Evolutionary conservation across 1,284 basidiomycete species (phyloP).

Genomic region (Cutaneotrichosporon sp.): DNA sequence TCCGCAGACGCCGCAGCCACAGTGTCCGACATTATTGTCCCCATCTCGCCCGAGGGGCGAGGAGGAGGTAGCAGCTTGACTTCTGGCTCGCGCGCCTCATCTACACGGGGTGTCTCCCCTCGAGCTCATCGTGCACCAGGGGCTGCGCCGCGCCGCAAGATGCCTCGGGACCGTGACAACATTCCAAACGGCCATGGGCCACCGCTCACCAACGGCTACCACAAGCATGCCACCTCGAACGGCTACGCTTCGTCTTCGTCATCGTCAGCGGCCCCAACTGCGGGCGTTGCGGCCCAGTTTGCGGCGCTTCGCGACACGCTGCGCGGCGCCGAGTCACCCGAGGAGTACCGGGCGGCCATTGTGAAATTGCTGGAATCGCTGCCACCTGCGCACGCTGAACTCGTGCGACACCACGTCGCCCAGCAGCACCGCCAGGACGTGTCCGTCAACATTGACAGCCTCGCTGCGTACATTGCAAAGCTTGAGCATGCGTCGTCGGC

Average conservation of each 20-base stretch:
- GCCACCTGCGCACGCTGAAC: slow-evolving; percentile 9
- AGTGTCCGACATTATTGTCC: slow-evolving; percentile 5
- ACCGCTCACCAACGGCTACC: background rate
- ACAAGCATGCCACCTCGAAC: background rate
- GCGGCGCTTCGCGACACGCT: slow-evolving; percentile 6
- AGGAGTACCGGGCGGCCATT: slow-evolving; percentile 1
- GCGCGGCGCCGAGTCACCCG: background rate
- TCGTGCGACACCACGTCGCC: slow-evolving; percentile 6
- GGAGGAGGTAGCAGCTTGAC: background rate
- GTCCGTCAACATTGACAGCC: slow-evolving; percentile 13
- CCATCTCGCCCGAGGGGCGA: slow-evolving; percentile 2
- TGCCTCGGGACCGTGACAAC: background rate
- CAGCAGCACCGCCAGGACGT: slow-evolving; percentile 1
- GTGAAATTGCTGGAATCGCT: slow-evolving; percentile 8
- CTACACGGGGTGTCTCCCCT: background rate
- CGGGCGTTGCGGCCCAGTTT: background rate
- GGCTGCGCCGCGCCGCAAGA: slow-evolving; percentile 1
- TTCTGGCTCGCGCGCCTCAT: background rate
- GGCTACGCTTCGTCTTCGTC: background rate
- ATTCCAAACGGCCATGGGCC: background rate
- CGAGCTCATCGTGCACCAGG: background rate
- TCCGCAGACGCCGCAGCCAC: background rate
- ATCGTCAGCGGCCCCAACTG: background rate
- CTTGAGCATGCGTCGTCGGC: slow-evolving; percentile 12
- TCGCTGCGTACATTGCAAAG: slow-evolving; percentile 11